A percentile compares a stretch with the other conserved stretches of the same genome.
Conservation (phyloP, 495 filamentous ascomycete genomes). For the Chaetomium cochliodes region DNA sequence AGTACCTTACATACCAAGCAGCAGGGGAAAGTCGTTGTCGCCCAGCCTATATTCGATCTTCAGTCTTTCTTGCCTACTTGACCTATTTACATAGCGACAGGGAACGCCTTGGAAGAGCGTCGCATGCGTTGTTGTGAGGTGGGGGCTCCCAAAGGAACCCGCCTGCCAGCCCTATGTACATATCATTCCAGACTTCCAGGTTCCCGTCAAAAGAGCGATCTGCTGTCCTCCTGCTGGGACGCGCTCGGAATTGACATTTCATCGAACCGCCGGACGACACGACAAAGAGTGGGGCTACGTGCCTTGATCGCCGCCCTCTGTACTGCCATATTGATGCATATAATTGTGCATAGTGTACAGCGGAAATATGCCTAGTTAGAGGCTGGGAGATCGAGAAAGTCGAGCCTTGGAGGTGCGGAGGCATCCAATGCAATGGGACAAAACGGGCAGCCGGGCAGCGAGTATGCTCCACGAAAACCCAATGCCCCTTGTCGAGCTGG, state of each 20-base stretch:
- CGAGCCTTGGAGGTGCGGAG: background rate
- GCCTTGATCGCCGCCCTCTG: background rate
- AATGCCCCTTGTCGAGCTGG: conserved; percentile 23
- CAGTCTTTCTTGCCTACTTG: too few relatives aligned
- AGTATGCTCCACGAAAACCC: background rate
- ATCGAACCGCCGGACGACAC: conserved; percentile 15
- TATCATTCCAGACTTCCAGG: conserved; percentile 13
- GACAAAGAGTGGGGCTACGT: background rate
- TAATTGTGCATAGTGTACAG: background rate
- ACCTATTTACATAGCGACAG: conserved; percentile 6
- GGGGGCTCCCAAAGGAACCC: background rate
- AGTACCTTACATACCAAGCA: background rate
- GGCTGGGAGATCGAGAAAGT: background rate
- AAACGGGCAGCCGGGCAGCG: background rate
- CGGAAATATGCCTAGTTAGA: too few relatives aligned
- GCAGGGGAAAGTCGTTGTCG: background rate
- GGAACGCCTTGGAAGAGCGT: conserved; percentile 30
- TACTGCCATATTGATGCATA: background rate
- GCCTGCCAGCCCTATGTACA: too few relatives aligned
- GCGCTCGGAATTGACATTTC: conserved; percentile 14
- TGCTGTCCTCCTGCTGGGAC: background rate
- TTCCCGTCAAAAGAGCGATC: background rate
- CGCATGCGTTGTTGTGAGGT: background rate
- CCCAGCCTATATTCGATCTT: background rate
- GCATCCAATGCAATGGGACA: background rate